A percentile compares a stretch with the other conserved stretches of the same genome.
Evolutionary conservation across 495 filamentous ascomycete species (phyloP).

Genomic region (Tuber melanosporum): DNA sequence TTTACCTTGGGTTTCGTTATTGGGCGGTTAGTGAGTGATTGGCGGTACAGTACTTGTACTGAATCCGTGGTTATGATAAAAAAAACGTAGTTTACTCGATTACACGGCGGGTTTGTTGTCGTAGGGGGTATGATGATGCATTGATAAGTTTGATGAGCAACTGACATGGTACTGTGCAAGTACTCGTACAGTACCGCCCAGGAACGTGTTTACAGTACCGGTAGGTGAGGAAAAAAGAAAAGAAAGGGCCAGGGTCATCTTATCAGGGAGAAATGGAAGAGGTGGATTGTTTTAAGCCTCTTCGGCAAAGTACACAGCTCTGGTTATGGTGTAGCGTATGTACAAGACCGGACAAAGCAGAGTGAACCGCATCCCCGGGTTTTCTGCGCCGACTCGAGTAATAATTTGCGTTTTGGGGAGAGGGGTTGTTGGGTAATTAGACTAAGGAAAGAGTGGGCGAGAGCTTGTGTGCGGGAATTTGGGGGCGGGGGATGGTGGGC

Average conservation of each 20-base stretch:
- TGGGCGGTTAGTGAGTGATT: neutral
- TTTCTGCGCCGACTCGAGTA: neutral
- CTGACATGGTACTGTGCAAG: neutral
- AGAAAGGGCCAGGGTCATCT: no score
- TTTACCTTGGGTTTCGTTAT: no score
- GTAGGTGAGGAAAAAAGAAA: no score
- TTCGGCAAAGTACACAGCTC: neutral
- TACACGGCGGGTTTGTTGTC: neutral
- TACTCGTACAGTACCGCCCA: neutral
- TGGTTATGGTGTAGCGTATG: neutral
- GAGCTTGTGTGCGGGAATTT: neutral
- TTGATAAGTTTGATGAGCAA: no score
- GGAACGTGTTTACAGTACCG: neutral
- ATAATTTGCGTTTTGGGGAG: neutral
- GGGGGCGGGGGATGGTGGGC: neutral
- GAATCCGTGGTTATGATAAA: neutral
- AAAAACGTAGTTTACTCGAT: neutral
- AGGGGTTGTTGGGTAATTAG: neutral
- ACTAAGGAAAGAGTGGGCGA: neutral
- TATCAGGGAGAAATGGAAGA: neutral
- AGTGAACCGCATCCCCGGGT: neutral
- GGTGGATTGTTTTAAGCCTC: neutral
- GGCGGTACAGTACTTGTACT: no score
- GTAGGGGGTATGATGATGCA: neutral
- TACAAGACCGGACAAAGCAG: no score